Conservation (phyloP, 2,329 filamentous ascomycete genomes). For the Bisporella sp. region DNA sequence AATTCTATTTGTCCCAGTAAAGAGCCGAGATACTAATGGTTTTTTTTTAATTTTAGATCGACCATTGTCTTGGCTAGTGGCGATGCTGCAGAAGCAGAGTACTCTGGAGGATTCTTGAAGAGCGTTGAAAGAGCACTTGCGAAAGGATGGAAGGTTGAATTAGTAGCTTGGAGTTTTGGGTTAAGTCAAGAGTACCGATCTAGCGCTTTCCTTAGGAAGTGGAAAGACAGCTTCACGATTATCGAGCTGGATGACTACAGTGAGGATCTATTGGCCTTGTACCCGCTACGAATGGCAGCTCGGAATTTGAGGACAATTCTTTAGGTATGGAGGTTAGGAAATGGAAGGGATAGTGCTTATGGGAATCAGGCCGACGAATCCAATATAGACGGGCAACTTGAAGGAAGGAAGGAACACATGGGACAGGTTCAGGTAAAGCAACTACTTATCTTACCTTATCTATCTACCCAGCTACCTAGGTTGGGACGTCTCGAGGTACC, state of each 20-base stretch:
- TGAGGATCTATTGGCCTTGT: conserved; percentile 50
- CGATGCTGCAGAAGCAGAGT: conserved; percentile 64
- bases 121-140: conserved; percentile 59
- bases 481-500: too few species aligned
- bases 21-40: neutral
- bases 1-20: neutral
- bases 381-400: too few species aligned
- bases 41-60: conserved; percentile 17
- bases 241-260: conserved; percentile 58
- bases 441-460: too few species aligned
- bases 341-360: too few species aligned
- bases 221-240: conserved; percentile 51
- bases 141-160: conserved; percentile 62
- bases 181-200: conserved; percentile 51
- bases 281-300: neutral
- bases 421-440: too few species aligned
- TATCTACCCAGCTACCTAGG: too few species aligned
- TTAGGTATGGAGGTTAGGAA: too few species aligned
- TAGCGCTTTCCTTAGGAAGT: conserved; percentile 46
- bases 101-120: conserved; percentile 59
- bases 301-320: too few species aligned
- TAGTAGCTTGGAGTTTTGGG: conserved; percentile 53
- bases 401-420: too few species aligned
- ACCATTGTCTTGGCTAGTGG: conserved; percentile 67
- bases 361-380: too few species aligned